Conservation (phyloP, 1,284 basidiomycete genomes). For the Agroathelia rolfsii region DNA sequence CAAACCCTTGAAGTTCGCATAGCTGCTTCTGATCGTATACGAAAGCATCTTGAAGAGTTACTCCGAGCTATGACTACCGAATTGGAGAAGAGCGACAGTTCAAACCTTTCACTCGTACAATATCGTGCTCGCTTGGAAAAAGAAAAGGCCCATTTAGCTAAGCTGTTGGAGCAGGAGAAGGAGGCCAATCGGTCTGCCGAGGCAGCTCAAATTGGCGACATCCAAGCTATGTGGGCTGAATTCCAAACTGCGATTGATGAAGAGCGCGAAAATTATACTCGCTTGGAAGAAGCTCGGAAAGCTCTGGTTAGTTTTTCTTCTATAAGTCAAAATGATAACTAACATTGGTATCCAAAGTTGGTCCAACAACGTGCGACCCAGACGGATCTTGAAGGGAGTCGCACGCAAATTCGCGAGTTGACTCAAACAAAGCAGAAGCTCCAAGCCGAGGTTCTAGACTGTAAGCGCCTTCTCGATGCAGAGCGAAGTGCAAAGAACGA, state of each 20-base stretch:
- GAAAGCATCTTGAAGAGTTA: conserved; percentile 55
- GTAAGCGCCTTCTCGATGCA: conserved; percentile 48
- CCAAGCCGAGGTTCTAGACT: conserved; percentile 43
- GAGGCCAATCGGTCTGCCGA: conserved; percentile 53
- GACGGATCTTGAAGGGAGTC: conserved; percentile 53
- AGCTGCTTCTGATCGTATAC: conserved; percentile 56
- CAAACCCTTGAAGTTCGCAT: conserved; percentile 63
- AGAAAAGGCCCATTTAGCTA: conserved; percentile 47
- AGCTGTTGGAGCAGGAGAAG: conserved; percentile 55
- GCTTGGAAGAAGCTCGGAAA: conserved; percentile 64
- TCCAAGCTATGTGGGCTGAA: conserved; percentile 60
- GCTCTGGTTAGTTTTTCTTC: conserved; percentile 40
- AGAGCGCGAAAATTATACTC: conserved; percentile 51
- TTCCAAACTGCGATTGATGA: conserved; percentile 53
- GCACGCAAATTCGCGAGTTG: conserved; percentile 51
- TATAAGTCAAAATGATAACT: conserved; percentile 2
- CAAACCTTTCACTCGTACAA: conserved; percentile 51
- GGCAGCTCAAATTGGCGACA: conserved; percentile 50
- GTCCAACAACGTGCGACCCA: conserved; percentile 60
- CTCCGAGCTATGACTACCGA: conserved; percentile 56
- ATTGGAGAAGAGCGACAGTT: conserved; percentile 54
- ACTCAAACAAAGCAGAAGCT: conserved; percentile 45
- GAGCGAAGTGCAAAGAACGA: conserved; percentile 47
- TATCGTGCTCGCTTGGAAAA: conserved; percentile 46
- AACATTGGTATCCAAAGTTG: conserved; percentile 27